Conservation (phyloP, 768 basidiomycete genomes). For the Auriscalpium orientale region DNA sequence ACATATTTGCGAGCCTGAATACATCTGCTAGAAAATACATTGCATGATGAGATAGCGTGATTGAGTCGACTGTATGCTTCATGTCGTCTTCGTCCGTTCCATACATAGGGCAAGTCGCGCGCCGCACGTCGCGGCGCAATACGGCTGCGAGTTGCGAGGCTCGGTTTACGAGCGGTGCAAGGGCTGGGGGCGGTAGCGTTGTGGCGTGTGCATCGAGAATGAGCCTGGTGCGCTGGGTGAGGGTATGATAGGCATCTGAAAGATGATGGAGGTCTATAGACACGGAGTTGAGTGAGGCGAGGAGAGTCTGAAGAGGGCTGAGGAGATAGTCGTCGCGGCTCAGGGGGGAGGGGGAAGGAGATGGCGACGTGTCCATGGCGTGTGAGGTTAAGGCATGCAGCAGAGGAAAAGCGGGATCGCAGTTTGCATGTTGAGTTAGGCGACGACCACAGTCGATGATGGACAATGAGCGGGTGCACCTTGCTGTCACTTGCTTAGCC, state of each 20-base stretch:
- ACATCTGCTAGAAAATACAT: not conserved
- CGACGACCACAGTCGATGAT: too few relatives aligned
- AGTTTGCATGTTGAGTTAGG: too few relatives aligned
- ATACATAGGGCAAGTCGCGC: not conserved
- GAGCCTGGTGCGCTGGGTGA: not conserved
- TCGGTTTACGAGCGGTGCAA: not conserved
- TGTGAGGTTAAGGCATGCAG: too few relatives aligned
- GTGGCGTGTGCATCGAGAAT: not conserved
- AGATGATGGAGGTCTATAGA: not conserved
- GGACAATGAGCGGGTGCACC: too few relatives aligned
- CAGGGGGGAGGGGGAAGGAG: not conserved
- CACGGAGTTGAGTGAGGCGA: not conserved
- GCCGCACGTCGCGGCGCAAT: not conserved
- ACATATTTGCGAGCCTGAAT: not conserved
- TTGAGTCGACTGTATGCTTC: not conserved
- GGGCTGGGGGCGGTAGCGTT: not conserved
- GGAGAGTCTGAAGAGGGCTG: not conserved
- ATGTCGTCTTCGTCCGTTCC: not conserved
- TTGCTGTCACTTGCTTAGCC: too few relatives aligned
- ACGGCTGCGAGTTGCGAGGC: not conserved
- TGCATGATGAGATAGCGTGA: not conserved
- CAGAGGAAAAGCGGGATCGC: too few relatives aligned
- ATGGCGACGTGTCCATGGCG: too few relatives aligned
- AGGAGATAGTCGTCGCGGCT: not conserved
- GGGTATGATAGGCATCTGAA: not conserved